Evolutionary conservation across 345 rosid genomes (phyloP).

Genomic region (Erysimum cheiranthoides): DNA sequence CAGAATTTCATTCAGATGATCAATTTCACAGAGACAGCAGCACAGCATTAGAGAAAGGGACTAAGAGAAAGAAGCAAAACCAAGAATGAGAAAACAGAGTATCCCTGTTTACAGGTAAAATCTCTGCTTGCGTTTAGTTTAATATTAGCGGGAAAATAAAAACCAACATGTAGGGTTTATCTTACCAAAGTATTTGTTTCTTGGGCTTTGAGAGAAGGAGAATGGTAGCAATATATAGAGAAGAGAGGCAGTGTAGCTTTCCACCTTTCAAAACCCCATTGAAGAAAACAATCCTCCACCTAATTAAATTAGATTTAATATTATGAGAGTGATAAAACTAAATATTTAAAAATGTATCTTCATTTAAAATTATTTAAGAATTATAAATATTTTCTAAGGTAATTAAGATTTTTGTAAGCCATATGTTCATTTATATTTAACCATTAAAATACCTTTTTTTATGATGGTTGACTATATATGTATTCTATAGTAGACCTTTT

Average conservation of each 20-base stretch:
- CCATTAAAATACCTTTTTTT: not conserved
- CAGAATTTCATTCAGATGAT: not conserved
- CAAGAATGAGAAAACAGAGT: slow-evolving; percentile 15
- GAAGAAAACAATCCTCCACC: not conserved
- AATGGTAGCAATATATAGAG: slow-evolving; percentile 25
- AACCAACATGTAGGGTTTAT: not conserved
- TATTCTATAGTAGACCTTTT: not conserved
- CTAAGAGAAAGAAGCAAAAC: slow-evolving; percentile 1
- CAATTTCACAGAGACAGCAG: not conserved
- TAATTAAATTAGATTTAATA: not conserved
- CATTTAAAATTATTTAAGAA: not conserved
- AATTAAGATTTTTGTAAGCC: not conserved
- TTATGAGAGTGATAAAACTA: not conserved
- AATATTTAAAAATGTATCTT: not conserved
- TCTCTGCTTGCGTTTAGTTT: not conserved
- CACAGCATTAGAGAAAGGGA: not conserved
- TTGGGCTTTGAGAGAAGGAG: slow-evolving; percentile 16
- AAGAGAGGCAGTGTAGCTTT: slow-evolving; percentile 8
- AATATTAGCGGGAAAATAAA: not conserved
- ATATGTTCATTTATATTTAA: not conserved
- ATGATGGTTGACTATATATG: not conserved
- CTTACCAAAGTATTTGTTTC: slow-evolving; percentile 2
- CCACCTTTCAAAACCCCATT: not conserved
- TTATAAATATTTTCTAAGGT: not conserved
- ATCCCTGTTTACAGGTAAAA: not conserved